Conservation (phyloP, 768 basidiomycete genomes). For the Russula earlei region DNA sequence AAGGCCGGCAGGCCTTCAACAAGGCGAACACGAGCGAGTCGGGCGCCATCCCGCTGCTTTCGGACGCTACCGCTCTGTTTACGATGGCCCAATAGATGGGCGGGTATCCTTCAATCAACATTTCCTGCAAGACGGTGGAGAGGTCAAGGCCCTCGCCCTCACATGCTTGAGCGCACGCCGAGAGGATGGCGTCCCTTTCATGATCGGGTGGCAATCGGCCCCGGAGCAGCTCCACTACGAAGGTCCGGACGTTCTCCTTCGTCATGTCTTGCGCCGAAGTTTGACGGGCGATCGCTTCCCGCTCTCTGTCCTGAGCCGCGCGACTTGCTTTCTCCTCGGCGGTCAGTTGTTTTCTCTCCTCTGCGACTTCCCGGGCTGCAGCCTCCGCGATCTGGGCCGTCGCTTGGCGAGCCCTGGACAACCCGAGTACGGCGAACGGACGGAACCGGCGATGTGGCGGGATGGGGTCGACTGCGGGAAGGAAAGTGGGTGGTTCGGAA, state of each 20-base stretch:
- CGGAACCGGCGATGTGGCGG: not conserved
- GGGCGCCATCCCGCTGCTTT: conserved; percentile 19
- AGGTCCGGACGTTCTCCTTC: not conserved
- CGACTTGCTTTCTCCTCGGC: not conserved
- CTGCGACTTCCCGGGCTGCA: not conserved
- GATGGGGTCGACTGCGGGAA: not conserved
- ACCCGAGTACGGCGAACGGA: not conserved
- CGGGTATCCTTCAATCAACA: conserved; percentile 50
- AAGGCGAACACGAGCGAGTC: conserved; percentile 38
- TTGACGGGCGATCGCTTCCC: not conserved
- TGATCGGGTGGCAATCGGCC: not conserved
- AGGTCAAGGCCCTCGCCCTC: conserved; percentile 40
- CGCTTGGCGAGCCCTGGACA: not conserved
- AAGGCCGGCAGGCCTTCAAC: conserved; percentile 34
- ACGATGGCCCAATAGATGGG: conserved; percentile 69
- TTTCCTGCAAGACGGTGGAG: conserved; percentile 51
- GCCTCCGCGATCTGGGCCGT: not conserved
- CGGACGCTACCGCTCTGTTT: conserved; percentile 32
- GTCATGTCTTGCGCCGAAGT: not conserved
- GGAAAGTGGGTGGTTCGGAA: not conserved
- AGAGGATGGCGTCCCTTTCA: conserved; percentile 32
- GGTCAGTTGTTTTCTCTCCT: not conserved
- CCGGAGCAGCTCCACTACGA: not conserved
- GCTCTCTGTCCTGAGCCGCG: not conserved
- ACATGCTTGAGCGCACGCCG: conserved; percentile 57